Conservation (phyloP, 495 filamentous ascomycete genomes). For the Entonaema liquescens region DNA sequence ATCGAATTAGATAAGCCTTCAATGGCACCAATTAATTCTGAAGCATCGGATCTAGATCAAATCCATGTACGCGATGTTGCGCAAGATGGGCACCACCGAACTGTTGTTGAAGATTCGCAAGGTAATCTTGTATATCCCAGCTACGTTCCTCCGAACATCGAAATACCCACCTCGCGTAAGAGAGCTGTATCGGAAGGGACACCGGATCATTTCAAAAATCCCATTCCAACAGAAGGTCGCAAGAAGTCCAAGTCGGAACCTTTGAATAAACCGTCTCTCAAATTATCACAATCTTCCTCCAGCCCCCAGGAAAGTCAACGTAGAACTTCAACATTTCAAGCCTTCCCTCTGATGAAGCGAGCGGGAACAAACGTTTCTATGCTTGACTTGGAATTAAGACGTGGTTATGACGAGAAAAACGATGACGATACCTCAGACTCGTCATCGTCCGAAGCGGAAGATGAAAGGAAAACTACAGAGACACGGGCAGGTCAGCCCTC, state of each 20-base stretch:
- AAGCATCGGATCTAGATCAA: not conserved
- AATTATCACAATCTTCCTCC: conserved; percentile 31
- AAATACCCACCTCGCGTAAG: conserved; percentile 38
- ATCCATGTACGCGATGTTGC: conserved; percentile 22
- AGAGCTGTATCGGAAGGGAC: conserved; percentile 22
- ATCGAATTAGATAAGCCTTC: conserved; percentile 39
- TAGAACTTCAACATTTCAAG: conserved; percentile 17
- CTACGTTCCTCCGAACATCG: conserved; percentile 49
- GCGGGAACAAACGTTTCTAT: conserved; percentile 43
- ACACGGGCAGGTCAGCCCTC: not conserved
- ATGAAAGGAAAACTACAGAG: conserved; percentile 29
- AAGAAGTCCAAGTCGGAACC: conserved; percentile 30
- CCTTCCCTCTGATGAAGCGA: conserved; percentile 36
- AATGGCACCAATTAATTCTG: conserved; percentile 19
- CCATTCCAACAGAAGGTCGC: conserved; percentile 15
- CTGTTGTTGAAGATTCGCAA: conserved; percentile 44
- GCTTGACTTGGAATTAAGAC: conserved; percentile 20
- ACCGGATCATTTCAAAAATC: conserved; percentile 2
- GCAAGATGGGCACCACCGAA: conserved; percentile 34
- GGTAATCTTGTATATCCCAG: conserved; percentile 50
- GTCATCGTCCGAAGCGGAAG: conserved; percentile 42
- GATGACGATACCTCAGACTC: conserved; percentile 38
- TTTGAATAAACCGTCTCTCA: conserved; percentile 11
- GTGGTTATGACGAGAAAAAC: not conserved
- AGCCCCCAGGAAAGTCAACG: conserved; percentile 11